Percentiles rank a stretch among this genome's conserved stretches.
Evolutionary conservation across 73 alveolate species (phyloP).

Genomic region (Stentor roeselii): DNA sequence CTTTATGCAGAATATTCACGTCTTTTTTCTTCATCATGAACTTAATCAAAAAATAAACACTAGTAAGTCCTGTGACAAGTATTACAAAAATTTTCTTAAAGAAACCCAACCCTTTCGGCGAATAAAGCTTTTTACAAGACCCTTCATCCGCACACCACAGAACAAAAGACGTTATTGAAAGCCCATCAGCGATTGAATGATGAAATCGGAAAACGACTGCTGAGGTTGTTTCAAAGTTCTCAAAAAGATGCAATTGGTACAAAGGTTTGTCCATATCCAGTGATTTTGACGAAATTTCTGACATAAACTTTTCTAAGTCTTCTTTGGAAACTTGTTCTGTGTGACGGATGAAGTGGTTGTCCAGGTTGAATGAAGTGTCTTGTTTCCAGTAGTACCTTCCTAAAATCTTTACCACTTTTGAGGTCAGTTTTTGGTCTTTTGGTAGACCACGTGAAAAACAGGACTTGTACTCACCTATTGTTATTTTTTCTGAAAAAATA

Average conservation of each 20-base stretch:
- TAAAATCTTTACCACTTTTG: background rate
- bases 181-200: constrained; percentile 27
- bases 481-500: background rate
- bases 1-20: background rate
- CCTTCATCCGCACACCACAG: constrained; percentile 25
- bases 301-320: background rate
- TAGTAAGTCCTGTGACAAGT: background rate
- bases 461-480: background rate
- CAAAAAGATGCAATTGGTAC: background rate
- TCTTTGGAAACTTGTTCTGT: background rate
- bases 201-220: constrained; percentile 22
- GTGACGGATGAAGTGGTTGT: background rate
- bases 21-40: background rate
- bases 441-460: background rate
- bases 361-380: background rate
- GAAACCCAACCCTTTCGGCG: background rate
- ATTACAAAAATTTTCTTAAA: background rate
- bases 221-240: constrained; percentile 2
- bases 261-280: background rate
- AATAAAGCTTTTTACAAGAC: background rate
- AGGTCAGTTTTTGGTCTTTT: background rate
- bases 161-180: background rate
- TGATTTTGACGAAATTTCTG: background rate
- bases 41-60: background rate
- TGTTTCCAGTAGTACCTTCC: constrained; percentile 6